Evolutionary conservation across 208 protist genomes (phyloP).

Genomic region (Willaertia magna): DNA sequence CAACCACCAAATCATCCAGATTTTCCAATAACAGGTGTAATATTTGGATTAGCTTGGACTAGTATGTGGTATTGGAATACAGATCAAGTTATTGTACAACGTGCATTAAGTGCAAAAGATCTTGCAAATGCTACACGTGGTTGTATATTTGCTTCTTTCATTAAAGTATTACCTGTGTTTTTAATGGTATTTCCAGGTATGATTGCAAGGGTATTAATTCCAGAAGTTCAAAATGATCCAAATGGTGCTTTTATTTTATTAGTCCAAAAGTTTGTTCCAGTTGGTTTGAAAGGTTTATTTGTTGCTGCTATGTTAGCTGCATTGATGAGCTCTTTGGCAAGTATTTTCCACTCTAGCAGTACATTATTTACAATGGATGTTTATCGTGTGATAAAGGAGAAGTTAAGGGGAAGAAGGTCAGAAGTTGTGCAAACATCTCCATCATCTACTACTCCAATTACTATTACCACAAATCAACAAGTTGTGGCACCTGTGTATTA

Average conservation of each 20-base stretch:
- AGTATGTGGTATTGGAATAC: conserved; percentile 34
- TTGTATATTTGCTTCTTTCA: conserved; percentile 5
- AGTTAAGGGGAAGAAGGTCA: background rate
- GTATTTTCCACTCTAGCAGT: conserved; percentile 26
- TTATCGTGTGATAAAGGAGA: conserved; percentile 6
- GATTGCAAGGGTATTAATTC: conserved; percentile 21
- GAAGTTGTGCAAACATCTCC: background rate
- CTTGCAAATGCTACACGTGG: conserved; percentile 12
- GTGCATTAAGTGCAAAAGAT: conserved; percentile 25
- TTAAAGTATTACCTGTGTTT: conserved; percentile 28
- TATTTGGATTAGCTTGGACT: conserved; percentile 19
- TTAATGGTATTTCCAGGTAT: conserved; percentile 32
- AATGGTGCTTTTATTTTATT: conserved; percentile 31
- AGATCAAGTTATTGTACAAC: conserved; percentile 35
- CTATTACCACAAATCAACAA: background rate
- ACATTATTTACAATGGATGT: conserved; percentile 39
- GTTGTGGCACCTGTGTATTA: too few relatives aligned
- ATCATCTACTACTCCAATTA: background rate
- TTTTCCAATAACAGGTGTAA: conserved; percentile 25
- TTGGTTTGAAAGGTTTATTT: conserved; percentile 24
- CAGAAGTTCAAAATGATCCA: conserved; percentile 18
- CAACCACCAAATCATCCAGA: conserved; percentile 15
- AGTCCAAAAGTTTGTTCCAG: conserved; percentile 21
- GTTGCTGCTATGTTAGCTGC: conserved; percentile 29
- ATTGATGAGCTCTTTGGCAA: conserved; percentile 33